Base-by-base conservation (phyloP, 306 rosid species). In the Begonia loranthoides region DNA sequence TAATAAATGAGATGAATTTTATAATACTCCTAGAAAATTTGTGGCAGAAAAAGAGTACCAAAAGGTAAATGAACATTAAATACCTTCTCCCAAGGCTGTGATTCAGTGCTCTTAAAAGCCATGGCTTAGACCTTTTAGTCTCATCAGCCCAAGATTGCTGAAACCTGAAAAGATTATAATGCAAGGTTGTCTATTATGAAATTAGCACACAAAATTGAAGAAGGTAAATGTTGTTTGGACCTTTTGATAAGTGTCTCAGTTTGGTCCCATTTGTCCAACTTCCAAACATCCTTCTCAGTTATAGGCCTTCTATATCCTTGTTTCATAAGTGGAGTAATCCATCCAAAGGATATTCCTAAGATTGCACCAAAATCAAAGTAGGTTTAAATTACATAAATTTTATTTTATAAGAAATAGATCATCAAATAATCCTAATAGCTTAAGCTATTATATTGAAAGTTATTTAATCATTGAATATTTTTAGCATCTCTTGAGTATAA, bases 271-370 rank as follows among this genome's bases (percentile, higher is more conserved):
- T 71, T 63, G 78, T 87, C 96, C 59, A 87, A 73, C 75, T 76
- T 87, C 96, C 94, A 87, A 53, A 87, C 77, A 76, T 83, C 94
- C 68, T 64, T 70, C 63, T 84, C 94, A 19, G 78, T 65, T 50
- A 87, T 66, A 13, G 88, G 86, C 45, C 79, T 84, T 69, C 72
- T 76, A 47, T 81, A 81, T 36, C 96, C 94, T 65, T 64, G 80
- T 62, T 74, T 62, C 94, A 87, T 66, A 15, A 87, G 86, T 50
- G 94, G 94, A 60, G 83, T 87, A 67, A 81, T 70, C 96, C 94
- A 87, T 66, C 92, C 79, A 57, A 78, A 87, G 63, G 33, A 67
- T 73, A 87, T 57, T 69, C 78, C 96, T 87, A 54, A 48, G 57
- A 70, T 67, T 60, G n/a, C 28, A 56, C 36, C 33, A 56, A 50